Conservation (phyloP, 2,329 filamentous ascomycete species). For the Zymoseptoria tritici region DNA sequence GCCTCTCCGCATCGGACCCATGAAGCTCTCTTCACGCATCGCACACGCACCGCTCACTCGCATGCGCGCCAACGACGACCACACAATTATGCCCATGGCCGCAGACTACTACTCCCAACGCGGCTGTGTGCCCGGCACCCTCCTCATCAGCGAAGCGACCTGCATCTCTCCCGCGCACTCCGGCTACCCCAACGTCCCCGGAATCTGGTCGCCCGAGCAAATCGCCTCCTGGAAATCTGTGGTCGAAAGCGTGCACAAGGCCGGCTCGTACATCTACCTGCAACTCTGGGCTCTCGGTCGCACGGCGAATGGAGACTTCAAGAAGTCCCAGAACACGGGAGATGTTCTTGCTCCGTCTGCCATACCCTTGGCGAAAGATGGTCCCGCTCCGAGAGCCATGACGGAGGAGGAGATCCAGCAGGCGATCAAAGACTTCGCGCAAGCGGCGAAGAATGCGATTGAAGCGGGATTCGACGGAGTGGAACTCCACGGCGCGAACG, state of each 20-base stretch:
- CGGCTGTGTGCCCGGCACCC: conserved; percentile 23
- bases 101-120: conserved; percentile 33
- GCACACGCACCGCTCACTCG: too few relatives aligned
- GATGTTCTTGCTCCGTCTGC: conserved; percentile 26
- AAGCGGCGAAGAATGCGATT: conserved; percentile 46
- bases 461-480: conserved; percentile 50
- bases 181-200: conserved; percentile 25
- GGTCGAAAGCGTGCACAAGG: conserved; percentile 43
- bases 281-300: conserved; percentile 44
- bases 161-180: conserved; percentile 23
- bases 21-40: too few relatives aligned
- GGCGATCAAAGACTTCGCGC: conserved; percentile 32
- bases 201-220: conserved; percentile 32
- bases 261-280: conserved; percentile 42
- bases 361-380: conserved; percentile 20
- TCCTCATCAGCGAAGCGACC: conserved; percentile 29
- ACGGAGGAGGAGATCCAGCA: conserved; percentile 40
- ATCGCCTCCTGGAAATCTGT: conserved; percentile 44
- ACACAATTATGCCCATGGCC: conserved; percentile 30
- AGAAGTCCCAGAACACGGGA: conserved; percentile 16
- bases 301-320: conserved; percentile 31
- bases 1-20: conserved; percentile 35
- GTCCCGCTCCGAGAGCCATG: conserved; percentile 21
- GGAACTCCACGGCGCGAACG: conserved; percentile 45
- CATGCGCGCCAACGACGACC: conserved; percentile 39